Base-by-base conservation (phyloP, 2,329 filamentous ascomycete genomes). In the Diaporthe vaccinii region DNA sequence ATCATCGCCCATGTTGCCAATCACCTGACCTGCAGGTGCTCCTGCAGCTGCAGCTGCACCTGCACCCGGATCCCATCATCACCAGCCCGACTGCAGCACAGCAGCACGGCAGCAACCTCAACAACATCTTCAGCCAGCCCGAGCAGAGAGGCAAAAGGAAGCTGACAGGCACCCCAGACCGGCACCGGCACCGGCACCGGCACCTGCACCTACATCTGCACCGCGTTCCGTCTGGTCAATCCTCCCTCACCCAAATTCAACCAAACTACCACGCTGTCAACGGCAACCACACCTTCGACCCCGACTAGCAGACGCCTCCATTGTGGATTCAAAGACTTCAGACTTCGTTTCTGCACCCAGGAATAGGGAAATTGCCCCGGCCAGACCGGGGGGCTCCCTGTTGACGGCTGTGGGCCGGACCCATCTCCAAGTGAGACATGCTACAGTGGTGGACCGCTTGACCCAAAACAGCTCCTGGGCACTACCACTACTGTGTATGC, bases 321-420 rank as follows among this genome's bases (percentile, higher is more conserved):
- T 36, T 51, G 44, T 68, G 62, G 62, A 68, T 68, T 55, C 20
- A 9, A 53, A 68, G 31, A 68, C 65, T 53, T 53, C 31, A 20
- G 46, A 39, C 65, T 39, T 68, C 65, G 65, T 68, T 68, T 68
- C 65, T 53, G 46, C 46, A 53, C 65, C 44, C 46, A 68, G 25
- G 65, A 68, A 68, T 53, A 68, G 65, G 65, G 65, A 46, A 68
- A 68, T 20, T 68, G 46, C 46, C 65, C 65, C 62, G 34, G 65
- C 31, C 46, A 25, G 65, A 53, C 65, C 65, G 49, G 65, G 65
- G 65, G 46, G 34, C 65, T 68, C 65, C 65, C 46, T 68, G 65
- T 68, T 68, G 46, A 53, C 34, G 46, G 31, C 46, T 68, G 65
- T 68, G 65, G 65, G 46, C 46, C 65, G 65, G 65, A 68, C 65